These are phyloP conservation scores for Macrocystidia cucumis DNA, from an alignment of 1,284 basidiomycete genomes.

Conservation along the genomic window DNA sequence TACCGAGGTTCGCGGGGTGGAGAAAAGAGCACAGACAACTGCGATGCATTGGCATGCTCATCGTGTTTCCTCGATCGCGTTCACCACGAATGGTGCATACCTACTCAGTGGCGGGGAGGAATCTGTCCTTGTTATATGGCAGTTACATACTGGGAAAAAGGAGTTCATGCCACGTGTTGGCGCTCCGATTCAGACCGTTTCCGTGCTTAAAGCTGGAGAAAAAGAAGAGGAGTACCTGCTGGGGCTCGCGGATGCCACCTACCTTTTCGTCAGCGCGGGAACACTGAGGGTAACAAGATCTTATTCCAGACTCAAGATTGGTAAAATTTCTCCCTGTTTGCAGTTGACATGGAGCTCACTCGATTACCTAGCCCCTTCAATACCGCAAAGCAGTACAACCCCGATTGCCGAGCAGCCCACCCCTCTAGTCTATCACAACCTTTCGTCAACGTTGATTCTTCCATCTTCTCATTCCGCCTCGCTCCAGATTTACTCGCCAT, in stretches of 20 bases:
- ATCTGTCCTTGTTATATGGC: constrained; percentile 94
- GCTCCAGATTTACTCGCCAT: constrained; percentile 84
- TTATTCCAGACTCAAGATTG: constrained; percentile 75
- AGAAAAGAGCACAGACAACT: constrained; percentile 77
- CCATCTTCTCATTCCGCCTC: constrained; percentile 94
- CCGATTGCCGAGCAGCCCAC: no score
- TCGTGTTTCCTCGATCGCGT: constrained; percentile 84
- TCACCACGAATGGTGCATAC: constrained; percentile 89
- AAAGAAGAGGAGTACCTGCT: constrained; percentile 85
- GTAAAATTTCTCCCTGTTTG: constrained; percentile 39
- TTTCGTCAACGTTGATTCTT: constrained; percentile 74
- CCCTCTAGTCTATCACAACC: constrained; percentile 67
- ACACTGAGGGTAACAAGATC: constrained; percentile 69
- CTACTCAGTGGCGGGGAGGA: constrained; percentile 95
- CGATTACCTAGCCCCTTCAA: not conserved
- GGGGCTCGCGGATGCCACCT: constrained; percentile 77
- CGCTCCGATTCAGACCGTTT: constrained; percentile 74
- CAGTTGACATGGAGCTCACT: no score
- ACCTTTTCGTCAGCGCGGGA: constrained; percentile 71
- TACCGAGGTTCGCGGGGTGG: constrained; percentile 45
- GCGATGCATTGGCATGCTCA: constrained; percentile 97
- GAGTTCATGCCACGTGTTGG: constrained; percentile 94
- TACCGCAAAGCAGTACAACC: no score
- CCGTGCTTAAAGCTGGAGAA: constrained; percentile 35
- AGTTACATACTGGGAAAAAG: constrained; percentile 76